Conservation (phyloP, 257 asterid genomes). For the Solanum appendiculatum region DNA sequence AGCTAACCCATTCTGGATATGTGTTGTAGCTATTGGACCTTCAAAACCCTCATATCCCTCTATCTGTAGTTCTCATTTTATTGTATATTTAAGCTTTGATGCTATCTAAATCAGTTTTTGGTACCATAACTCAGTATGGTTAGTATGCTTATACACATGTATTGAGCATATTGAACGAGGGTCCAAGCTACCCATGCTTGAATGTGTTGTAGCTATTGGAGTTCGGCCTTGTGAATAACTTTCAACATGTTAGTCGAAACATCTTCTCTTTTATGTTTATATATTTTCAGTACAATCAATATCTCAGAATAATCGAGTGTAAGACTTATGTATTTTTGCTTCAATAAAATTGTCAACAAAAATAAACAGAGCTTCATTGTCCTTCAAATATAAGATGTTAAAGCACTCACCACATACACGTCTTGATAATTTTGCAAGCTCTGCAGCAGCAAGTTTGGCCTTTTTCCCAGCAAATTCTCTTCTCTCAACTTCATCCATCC, state of each 20-base stretch:
- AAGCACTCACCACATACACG: conserved; percentile 87
- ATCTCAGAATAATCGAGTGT: neutral
- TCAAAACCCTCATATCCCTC: neutral
- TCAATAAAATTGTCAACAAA: neutral
- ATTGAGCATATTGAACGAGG: neutral
- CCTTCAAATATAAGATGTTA: neutral
- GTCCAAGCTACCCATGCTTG: neutral
- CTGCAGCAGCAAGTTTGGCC: conserved; percentile 99
- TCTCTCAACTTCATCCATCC: conserved; percentile 67
- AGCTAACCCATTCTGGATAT: neutral
- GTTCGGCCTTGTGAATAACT: neutral
- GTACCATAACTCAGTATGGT: neutral
- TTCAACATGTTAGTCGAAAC: neutral
- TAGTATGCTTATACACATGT: neutral
- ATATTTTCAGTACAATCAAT: neutral
- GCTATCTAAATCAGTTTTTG: neutral
- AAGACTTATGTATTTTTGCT: neutral
- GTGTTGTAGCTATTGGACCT: neutral
- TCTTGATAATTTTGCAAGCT: conserved; percentile 90
- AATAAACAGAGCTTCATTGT: neutral
- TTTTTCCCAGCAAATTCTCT: conserved; percentile 92
- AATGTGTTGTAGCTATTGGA: neutral
- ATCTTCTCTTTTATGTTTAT: neutral
- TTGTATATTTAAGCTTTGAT: neutral
- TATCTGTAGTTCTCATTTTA: neutral